phyloP scores from a whole-genome alignment of 129 eudicot genomes.

The Kitagawia praeruptora region DNA sequence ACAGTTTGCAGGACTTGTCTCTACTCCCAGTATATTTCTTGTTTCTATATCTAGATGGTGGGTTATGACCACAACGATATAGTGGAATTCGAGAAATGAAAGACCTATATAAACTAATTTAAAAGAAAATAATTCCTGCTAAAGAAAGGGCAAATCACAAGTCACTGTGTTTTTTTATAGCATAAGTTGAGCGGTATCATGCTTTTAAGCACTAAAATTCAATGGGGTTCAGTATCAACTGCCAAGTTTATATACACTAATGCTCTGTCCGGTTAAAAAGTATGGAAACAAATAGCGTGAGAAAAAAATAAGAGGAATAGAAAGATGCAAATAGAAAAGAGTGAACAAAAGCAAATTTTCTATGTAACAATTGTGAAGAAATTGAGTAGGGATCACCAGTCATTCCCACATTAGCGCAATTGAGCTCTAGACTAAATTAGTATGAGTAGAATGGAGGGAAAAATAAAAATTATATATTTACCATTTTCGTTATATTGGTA shows the following conservation, averaged over 20 bases:
- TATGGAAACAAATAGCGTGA: neutral
- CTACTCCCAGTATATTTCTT: neutral
- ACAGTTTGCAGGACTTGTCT: neutral
- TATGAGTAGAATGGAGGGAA: neutral
- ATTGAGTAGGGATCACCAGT: neutral
- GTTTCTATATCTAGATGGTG: neutral
- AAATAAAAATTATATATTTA: too few relatives aligned
- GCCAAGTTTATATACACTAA: neutral
- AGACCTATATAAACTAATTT: neutral
- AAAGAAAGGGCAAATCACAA: neutral
- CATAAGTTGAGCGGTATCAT: neutral
- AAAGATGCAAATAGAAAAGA: neutral
- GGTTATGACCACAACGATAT: neutral
- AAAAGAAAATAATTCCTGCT: neutral
- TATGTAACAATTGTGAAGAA: neutral
- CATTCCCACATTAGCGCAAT: neutral
- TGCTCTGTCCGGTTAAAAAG: neutral
- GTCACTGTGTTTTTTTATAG: neutral
- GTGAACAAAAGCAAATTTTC: neutral
- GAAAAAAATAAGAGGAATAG: neutral
- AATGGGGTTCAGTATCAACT: neutral
- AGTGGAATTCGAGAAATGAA: neutral
- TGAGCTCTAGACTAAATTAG: neutral
- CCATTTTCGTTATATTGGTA: neutral
- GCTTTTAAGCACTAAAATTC: neutral